These are phyloP conservation scores for Neostapfia colusana DNA, from an alignment of 176 grass and related monocot genomes.

Conservation along the genomic window DNA sequence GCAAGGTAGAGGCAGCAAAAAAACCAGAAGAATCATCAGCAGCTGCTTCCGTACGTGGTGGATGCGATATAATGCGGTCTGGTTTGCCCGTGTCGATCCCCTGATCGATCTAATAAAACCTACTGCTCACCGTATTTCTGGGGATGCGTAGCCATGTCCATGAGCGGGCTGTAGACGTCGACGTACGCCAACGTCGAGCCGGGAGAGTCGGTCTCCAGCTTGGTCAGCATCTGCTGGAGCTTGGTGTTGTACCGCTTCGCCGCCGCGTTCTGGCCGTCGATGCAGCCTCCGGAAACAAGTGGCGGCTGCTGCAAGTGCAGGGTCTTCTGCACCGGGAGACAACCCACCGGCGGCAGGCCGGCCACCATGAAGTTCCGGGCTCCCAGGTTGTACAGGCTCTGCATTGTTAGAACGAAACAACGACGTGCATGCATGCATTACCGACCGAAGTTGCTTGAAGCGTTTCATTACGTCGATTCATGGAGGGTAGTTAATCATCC, in stretches of 20 bases:
- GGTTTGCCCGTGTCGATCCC: background rate
- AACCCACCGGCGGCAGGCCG: slow-evolving; percentile 56
- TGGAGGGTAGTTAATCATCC: background rate
- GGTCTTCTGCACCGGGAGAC: slow-evolving; percentile 51
- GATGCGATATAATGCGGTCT: background rate
- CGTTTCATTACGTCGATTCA: background rate
- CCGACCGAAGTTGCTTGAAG: no score
- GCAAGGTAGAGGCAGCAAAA: background rate
- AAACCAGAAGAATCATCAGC: background rate
- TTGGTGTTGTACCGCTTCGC: slow-evolving; percentile 43
- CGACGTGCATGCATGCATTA: no score
- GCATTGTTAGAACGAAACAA: background rate
- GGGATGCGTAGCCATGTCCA: slow-evolving; percentile 48
- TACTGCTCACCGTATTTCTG: slow-evolving; percentile 45
- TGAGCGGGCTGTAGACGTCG: slow-evolving; percentile 47
- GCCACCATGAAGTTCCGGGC: slow-evolving; percentile 48
- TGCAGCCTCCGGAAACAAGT: slow-evolving; percentile 5
- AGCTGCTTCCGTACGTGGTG: background rate
- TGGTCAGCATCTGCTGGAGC: slow-evolving; percentile 32
- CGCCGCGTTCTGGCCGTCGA: slow-evolving; percentile 32
- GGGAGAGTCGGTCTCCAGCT: slow-evolving; percentile 19
- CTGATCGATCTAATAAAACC: no score
- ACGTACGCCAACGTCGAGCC: slow-evolving; percentile 39
- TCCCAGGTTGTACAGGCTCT: slow-evolving; percentile 46
- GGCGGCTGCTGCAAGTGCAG: slow-evolving; percentile 4